phyloP scores from a whole-genome alignment of 768 basidiomycete species.

The Lactarius psammicola region DNA sequence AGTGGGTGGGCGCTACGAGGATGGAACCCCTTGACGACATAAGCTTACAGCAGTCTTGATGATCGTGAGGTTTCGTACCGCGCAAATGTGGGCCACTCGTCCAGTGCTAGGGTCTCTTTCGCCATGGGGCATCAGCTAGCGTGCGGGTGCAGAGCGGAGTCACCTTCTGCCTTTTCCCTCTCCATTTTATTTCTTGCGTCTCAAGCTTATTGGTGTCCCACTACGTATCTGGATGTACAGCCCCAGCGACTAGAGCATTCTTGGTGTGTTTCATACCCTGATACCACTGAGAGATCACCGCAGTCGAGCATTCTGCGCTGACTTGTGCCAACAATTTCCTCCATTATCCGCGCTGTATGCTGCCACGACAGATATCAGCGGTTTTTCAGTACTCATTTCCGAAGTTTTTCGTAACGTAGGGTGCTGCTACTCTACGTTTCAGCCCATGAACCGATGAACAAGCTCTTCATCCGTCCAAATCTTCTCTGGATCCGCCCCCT shows the following conservation, averaged over 20 bases:
- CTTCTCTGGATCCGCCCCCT: constrained; percentile 21
- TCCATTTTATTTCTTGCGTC: background rate
- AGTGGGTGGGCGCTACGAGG: background rate
- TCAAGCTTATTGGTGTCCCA: background rate
- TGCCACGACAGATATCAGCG: background rate
- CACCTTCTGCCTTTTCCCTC: background rate
- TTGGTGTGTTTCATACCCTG: background rate
- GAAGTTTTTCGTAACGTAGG: background rate
- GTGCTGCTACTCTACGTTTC: background rate
- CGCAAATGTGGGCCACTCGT: background rate
- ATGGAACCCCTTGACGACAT: background rate
- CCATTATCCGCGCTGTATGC: background rate
- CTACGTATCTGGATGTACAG: background rate
- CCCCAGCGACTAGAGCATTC: background rate
- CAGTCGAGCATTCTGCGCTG: background rate
- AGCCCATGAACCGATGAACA: constrained; percentile 6
- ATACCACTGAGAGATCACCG: background rate
- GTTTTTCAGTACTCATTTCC: background rate
- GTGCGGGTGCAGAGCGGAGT: background rate
- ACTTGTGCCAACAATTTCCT: background rate
- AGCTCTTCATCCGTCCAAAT: constrained; percentile 22
- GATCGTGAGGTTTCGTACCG: background rate
- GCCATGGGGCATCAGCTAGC: background rate
- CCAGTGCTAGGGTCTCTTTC: background rate
- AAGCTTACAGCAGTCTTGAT: background rate